Evolutionary conservation across 1,284 basidiomycete species (phyloP), one percentile per base, ranked within the genome.

Genomic region (Cutaneotrichosporon sp.): DNA sequence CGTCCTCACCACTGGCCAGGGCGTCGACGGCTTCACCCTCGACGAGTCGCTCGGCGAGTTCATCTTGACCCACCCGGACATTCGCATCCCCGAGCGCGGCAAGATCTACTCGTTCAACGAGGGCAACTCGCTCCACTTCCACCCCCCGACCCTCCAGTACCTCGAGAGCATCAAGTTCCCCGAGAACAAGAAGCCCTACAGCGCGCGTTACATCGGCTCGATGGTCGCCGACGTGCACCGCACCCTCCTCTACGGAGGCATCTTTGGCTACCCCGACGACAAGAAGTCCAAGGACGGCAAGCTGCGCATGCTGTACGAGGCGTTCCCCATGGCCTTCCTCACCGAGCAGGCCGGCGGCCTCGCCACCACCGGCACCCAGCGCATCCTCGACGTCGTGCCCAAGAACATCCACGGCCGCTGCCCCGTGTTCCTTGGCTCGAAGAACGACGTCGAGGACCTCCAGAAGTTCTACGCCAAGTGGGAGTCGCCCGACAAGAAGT

Each of bases 81-180:
- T 99, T 81, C 86, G 87, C 79, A 90, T 99, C 69, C 97, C 97
- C 7, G 72, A 86, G 25, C 89, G 97, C 60, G 97, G 97, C 70
- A 99, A 99, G 84, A 99, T 99, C 77, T 99, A 99, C 84, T 98
- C 95, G 20, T 95, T 98, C 86, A 99, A 99, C 82, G 97, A 99
- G 82, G 95, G 95, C 67, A 99, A 99, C 83, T 87, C 92, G 58
- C 84, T 90, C 84, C 95, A 94, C 83, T 99, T 97, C 85, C 85
- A 97, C 82, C 83, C 87, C 56, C 92, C 92, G 16, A 90, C 92
- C 57, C 82, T 83, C 69, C 87, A 89, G 63, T 99, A 98, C 82
- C 86, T 99, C 67, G 89, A 97, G 68, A 91, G 89, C 69, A 92
- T 99, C 86, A 99, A 99, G 82, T 95, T 84, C 81, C 92, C 93